Percentiles rank a stretch among this genome's conserved stretches.
Conservation (phyloP, 768 basidiomycete species). For the Leccinum broughii region DNA sequence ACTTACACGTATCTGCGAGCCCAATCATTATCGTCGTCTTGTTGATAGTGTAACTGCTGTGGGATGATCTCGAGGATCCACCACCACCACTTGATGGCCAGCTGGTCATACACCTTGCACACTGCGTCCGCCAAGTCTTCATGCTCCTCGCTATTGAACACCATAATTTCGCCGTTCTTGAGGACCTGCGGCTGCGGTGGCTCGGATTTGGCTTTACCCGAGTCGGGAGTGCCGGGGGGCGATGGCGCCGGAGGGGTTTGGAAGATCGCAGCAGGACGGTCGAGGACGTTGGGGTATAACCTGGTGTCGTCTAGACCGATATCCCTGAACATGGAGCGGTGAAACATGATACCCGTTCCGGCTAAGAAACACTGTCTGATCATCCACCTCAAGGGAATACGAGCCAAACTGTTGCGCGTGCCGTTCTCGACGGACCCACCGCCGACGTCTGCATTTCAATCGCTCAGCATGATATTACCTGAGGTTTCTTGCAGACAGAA, state of each 20-base stretch:
- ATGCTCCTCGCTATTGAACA: constrained; percentile 50
- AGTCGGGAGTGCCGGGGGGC: constrained; percentile 11
- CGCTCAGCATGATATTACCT: neutral
- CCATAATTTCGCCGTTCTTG: constrained; percentile 13
- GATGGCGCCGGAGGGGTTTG: constrained; percentile 21
- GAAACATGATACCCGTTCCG: constrained; percentile 60
- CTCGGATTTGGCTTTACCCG: constrained; percentile 8
- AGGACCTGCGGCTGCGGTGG: constrained; percentile 19
- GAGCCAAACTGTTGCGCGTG: constrained; percentile 58
- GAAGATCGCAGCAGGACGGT: constrained; percentile 41
- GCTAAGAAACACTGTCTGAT: constrained; percentile 62
- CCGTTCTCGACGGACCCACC: constrained; percentile 67
- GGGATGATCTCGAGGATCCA: constrained; percentile 67
- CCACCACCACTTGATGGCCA: constrained; percentile 50
- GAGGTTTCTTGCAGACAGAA: neutral
- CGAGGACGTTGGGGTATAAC: constrained; percentile 46
- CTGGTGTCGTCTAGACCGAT: constrained; percentile 49
- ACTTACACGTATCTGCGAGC: constrained; percentile 19
- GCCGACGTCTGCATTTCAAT: constrained; percentile 63
- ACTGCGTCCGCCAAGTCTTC: constrained; percentile 65
- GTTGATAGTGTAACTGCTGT: constrained; percentile 29
- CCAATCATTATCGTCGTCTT: constrained; percentile 23
- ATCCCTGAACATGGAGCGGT: constrained; percentile 40
- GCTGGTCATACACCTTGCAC: constrained; percentile 55
- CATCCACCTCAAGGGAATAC: constrained; percentile 80